These are phyloP conservation scores for Erodium texanum DNA, from an alignment of 441 rosid species.

Conservation along the genomic window DNA sequence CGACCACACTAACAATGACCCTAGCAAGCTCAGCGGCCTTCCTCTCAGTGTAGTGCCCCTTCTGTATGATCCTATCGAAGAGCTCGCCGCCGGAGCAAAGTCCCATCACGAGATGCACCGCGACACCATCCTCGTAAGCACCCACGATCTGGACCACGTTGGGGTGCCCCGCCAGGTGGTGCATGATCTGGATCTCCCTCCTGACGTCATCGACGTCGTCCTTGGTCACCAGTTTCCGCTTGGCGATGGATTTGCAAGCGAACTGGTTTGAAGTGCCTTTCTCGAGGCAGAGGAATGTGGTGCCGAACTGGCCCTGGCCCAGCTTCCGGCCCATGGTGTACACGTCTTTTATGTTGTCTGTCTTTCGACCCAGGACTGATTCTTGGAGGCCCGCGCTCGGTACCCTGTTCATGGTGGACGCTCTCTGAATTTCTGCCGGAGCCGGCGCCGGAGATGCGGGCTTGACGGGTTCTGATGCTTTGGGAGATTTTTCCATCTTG, in stretches of 20 bases:
- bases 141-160: slow-evolving; percentile 73
- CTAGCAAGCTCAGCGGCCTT: slow-evolving; percentile 85
- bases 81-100: slow-evolving; percentile 92
- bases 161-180: slow-evolving; percentile 82
- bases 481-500: slow-evolving; percentile 26
- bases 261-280: slow-evolving; percentile 51
- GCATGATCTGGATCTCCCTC: slow-evolving; percentile 97
- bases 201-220: slow-evolving; percentile 90
- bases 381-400: slow-evolving; percentile 63
- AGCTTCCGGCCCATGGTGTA: slow-evolving; percentile 79
- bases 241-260: slow-evolving; percentile 80
- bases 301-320: slow-evolving; percentile 97
- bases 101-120: slow-evolving; percentile 88
- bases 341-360: slow-evolving; percentile 69
- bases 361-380: slow-evolving; percentile 71
- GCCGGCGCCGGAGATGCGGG: slow-evolving; percentile 7
- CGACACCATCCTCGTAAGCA: slow-evolving; percentile 84
- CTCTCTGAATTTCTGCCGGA: slow-evolving; percentile 34
- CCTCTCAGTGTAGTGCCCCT: slow-evolving; percentile 77
- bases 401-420: slow-evolving; percentile 45
- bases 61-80: slow-evolving; percentile 80
- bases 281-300: slow-evolving; percentile 70
- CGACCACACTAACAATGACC: slow-evolving; percentile 68
- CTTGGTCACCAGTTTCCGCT: slow-evolving; percentile 57
- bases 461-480: slow-evolving; percentile 16